Evolutionary conservation across 768 basidiomycete species (phyloP), one percentile per base, ranked within the genome.

Genomic region (Leucocoprinus leucothites): DNA sequence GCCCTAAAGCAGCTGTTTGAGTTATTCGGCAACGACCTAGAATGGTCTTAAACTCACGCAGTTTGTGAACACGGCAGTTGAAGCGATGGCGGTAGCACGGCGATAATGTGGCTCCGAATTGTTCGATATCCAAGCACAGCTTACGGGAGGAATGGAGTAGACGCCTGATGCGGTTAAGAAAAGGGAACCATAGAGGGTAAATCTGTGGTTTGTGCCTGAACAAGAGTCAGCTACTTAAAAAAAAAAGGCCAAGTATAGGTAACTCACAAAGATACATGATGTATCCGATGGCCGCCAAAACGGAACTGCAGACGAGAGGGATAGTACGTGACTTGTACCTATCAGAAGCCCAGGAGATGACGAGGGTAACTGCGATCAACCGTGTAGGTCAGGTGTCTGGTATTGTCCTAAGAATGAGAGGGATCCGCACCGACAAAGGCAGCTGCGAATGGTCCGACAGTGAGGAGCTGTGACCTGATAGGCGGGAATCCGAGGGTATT

Each of bases 61-160:
- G 18, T 78, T 79, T 19, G 73, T 73, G 62, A 71, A 64, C 54
- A 75, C 71, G 48, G 75, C 75, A 4, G 67, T 69, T 9, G 77
- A 60, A 22, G 76, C 81, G 48, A 81, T 64, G 22, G 72, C 65
- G 0, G 80, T 78, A 3, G 80, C 81, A 22, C 81, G 74, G 41
- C 78, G 70, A 28, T 70, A 56, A 51, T 79, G 71, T 0, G 81
- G 81, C 3, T 72, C 68, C 11, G 75, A 67, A 65, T 82, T 82
- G 63, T 82, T 82, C 11, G 80, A 72, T 25, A 69, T 61, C 81
- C 81, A 83, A 0, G 78, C 71, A 2, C 67, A 65, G 26, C 74
- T 56, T 5, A 77, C 62, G 2, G 81, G 77, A 11, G 72, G 73
- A 16, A 67, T 60, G 19, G 68, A 66, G 57, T 77, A 77, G 11